These are phyloP conservation scores for Adenanthera pavonina DNA, from an alignment of 306 rosid species.

Conservation along the genomic window DNA sequence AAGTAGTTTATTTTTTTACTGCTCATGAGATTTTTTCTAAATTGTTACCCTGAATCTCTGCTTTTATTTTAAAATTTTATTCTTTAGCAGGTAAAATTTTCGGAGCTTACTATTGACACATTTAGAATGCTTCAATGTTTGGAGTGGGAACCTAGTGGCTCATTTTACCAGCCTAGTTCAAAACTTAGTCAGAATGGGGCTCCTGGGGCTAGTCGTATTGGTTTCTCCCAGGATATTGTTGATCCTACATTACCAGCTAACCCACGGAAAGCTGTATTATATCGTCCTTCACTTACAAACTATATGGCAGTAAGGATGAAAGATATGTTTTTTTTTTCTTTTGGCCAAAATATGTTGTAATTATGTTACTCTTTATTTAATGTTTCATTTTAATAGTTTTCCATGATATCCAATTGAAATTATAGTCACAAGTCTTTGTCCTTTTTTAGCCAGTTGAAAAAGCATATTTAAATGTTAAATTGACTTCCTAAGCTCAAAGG, in stretches of 20 bases:
- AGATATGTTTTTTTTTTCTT: background rate
- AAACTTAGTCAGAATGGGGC: conserved; percentile 75
- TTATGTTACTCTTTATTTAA: background rate
- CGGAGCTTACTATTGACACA: conserved; percentile 92
- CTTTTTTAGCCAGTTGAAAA: background rate
- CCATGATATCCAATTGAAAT: conserved; percentile 5
- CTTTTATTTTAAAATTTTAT: conserved; percentile 21
- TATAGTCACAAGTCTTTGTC: background rate
- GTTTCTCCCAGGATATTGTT: conserved; percentile 76
- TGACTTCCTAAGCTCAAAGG: background rate
- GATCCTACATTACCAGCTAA: conserved; percentile 93
- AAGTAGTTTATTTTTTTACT: conserved; percentile 1
- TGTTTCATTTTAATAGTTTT: conserved; percentile 31
- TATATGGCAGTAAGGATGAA: conserved; percentile 86
- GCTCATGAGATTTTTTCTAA: conserved; percentile 9
- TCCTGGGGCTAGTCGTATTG: conserved; percentile 62
- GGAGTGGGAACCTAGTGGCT: conserved; percentile 99
- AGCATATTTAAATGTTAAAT: background rate
- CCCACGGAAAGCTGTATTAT: conserved; percentile 86
- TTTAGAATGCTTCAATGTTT: conserved; percentile 95
- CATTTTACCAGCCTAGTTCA: conserved; percentile 69
- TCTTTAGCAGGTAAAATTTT: conserved; percentile 78
- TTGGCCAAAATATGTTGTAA: background rate
- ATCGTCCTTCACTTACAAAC: conserved; percentile 84
- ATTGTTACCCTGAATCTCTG: conserved; percentile 26